Evolutionary conservation across 345 rosid species (phyloP).

Genomic region (Melaleuca alternifolia): DNA sequence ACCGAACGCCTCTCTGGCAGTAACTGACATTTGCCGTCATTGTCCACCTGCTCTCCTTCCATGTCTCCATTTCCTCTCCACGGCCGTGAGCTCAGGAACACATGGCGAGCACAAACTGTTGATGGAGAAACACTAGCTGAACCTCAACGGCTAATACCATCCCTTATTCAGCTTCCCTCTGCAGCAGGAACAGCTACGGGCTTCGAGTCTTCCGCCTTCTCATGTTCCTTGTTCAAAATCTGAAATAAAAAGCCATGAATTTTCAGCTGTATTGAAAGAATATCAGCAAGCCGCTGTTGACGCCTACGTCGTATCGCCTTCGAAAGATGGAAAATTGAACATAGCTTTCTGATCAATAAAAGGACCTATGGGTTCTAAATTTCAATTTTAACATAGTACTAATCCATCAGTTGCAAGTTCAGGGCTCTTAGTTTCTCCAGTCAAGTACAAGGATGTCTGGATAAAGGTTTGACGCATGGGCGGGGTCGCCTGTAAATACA

Average conservation of each 20-base stretch:
- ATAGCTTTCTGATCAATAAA: not conserved
- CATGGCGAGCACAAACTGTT: not conserved
- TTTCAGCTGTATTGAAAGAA: not conserved
- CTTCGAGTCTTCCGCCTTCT: slow-evolving; percentile 77
- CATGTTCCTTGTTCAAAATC: slow-evolving; percentile 90
- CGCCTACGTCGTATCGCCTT: not conserved
- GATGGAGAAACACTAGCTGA: not conserved
- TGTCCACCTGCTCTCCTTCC: not conserved
- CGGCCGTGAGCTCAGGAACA: not conserved
- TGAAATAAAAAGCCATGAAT: slow-evolving; percentile 10
- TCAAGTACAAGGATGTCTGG: not conserved
- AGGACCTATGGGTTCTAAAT: not conserved
- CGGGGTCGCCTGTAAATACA: not conserved
- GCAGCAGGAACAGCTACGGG: slow-evolving; percentile 47
- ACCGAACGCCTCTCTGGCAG: not conserved
- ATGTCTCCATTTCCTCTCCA: not conserved
- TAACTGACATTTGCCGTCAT: not conserved
- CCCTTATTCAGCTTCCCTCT: slow-evolving; percentile 21
- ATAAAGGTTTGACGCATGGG: not conserved
- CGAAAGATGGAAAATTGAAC: not conserved
- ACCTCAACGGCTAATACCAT: not conserved
- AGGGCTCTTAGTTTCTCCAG: not conserved
- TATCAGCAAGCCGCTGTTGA: not conserved
- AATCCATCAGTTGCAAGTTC: not conserved
- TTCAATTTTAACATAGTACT: not conserved